Evolutionary conservation across 1,284 basidiomycete genomes (phyloP).

Genomic region (Marasmius tenuissimus): DNA sequence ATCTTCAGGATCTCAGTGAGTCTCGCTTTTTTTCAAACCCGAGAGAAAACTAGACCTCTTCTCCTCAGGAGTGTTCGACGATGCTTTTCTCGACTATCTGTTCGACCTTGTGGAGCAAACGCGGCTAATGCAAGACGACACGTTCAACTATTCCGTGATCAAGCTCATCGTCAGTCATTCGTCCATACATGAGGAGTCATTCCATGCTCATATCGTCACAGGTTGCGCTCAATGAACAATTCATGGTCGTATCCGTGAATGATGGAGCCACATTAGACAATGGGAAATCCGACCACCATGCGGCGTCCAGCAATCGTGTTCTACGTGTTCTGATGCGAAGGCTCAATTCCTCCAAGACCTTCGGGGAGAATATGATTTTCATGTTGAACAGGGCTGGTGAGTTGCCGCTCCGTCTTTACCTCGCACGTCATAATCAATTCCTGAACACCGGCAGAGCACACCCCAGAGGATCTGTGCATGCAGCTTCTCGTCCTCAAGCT

Average conservation of each 20-base stretch:
- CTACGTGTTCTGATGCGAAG: conserved; percentile 83
- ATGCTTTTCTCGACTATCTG: conserved; percentile 84
- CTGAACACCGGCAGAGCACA: conserved; percentile 56
- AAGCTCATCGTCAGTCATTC: conserved; percentile 66
- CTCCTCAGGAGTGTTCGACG: conserved; percentile 72
- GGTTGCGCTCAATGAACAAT: conserved; percentile 97
- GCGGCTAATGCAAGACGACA: conserved; percentile 84
- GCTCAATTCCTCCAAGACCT: conserved; percentile 85
- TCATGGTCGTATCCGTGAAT: conserved; percentile 81
- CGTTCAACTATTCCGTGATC: conserved; percentile 92
- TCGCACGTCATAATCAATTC: background rate
- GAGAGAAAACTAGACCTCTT: background rate
- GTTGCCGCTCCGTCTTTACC: conserved; percentile 22
- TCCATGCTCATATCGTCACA: conserved; percentile 25
- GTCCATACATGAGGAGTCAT: conserved; percentile 2
- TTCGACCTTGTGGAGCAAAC: conserved; percentile 96
- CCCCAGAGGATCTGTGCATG: conserved; percentile 91
- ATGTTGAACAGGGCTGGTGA: conserved; percentile 94
- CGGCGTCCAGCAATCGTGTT: conserved; percentile 70
- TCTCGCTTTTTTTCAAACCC: conserved; percentile 17
- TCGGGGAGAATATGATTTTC: conserved; percentile 98
- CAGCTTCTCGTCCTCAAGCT: conserved; percentile 94
- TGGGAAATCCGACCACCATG: background rate
- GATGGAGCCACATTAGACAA: background rate
- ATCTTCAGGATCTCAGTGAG: conserved; percentile 73